Base-by-base conservation (phyloP, 768 basidiomycete species). In the Sarcodon aspratus region DNA sequence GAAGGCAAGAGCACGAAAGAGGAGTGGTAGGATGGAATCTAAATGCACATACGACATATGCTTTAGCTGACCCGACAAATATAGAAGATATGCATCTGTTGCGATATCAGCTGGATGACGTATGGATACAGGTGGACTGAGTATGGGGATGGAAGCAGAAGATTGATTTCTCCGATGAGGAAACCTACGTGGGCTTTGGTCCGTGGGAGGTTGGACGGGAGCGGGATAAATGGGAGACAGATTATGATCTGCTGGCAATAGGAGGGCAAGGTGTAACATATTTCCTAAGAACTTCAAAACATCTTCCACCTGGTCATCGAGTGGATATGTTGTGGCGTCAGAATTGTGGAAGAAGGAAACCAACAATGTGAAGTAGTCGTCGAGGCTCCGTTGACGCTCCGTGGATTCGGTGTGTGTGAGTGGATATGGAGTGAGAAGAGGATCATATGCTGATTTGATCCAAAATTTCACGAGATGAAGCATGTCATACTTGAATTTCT, bases 1-100 rank as follows among this genome's bases (percentile, higher is more conserved):
- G 55, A 76, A 79, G 1, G 81, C 77, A 18, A 85, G 70, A 17
- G 74, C 75, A 13, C 82, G 79, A 57, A 87, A 84, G n/a, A 90
- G 74, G 33, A 83, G 68, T 0, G 83, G 81, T n/a, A 88, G 67
- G 47, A 88, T 78, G 34, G 64, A 55, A 10, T 65, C 59, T 34
- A 87, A 72, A 55, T 74, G 71, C 9, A 62, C 62, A 7, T 80
- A 73, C 6, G 80, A 68, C 12, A 87, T 67, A 12, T 69, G 71
- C 57, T 80, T 81, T 43, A 80, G 64, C 50, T 82, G 79, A 1
- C 74, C 69, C n/a, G 67, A 63, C 9, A 87, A 72, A 59, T 85
- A 78, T 51, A 69, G 68, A 13, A 87, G 70, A 59, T 84, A 88
- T 40, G 85, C 68, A 9, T 70, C 62, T 36, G 78, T 72, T 18